Conservation (phyloP, 1,139 yeast genomes). For the Arxiozyma bovina region DNA sequence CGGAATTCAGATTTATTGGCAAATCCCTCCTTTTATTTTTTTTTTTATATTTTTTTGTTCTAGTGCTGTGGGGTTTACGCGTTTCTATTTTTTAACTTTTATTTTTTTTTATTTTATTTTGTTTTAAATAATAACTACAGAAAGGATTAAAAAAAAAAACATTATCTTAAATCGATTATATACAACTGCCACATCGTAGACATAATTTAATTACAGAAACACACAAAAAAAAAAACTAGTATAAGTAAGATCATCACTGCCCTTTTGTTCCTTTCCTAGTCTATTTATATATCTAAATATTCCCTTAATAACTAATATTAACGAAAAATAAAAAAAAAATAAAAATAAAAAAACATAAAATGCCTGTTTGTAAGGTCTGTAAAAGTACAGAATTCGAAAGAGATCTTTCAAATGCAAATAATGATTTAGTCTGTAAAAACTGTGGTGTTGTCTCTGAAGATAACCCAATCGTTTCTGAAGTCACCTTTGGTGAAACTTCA, state of each 20-base stretch:
- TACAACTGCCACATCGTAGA: background rate
- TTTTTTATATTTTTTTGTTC: too few relatives aligned
- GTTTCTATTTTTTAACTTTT: background rate
- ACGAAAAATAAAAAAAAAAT: background rate
- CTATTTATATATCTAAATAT: background rate
- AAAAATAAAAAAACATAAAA: background rate
- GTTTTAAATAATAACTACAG: too few relatives aligned
- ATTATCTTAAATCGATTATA: background rate
- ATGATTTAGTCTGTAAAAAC: conserved; percentile 64
- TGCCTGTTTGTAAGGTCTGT: conserved; percentile 36
- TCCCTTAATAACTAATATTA: background rate
- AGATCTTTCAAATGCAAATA: conserved; percentile 52
- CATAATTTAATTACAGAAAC: too few relatives aligned
- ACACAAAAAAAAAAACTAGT: background rate
- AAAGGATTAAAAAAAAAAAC: background rate
- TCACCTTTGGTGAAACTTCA: conserved; percentile 85
- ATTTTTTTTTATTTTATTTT: too few relatives aligned
- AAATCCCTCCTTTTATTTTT: too few relatives aligned
- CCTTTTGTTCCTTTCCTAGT: background rate
- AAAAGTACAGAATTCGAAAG: conserved; percentile 40
- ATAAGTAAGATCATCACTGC: too few relatives aligned
- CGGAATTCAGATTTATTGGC: background rate
- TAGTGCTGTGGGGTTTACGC: background rate
- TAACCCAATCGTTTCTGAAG: conserved; percentile 90
- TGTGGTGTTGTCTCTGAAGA: conserved; percentile 91